phyloP scores from a whole-genome alignment of 192 early-diverging fungal species.

The Powellomyces hirtus region DNA sequence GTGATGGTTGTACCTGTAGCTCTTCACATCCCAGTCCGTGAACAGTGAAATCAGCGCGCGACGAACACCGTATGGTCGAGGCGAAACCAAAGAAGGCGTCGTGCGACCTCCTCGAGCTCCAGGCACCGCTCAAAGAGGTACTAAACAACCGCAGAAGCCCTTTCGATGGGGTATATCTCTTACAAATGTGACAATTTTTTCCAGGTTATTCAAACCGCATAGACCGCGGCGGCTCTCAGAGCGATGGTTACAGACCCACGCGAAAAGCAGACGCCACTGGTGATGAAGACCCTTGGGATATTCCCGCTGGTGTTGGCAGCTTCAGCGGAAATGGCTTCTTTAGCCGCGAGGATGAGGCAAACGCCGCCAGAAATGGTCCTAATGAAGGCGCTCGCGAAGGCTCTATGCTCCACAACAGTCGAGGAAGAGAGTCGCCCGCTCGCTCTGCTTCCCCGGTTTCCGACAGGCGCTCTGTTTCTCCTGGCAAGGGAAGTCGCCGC shows the following conservation, averaged over 20 bases:
- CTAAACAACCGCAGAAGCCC: too few relatives aligned
- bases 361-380: background rate
- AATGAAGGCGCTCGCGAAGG: background rate
- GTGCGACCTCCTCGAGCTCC: conserved; percentile 26
- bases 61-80: conserved; percentile 18
- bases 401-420: background rate
- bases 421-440: conserved; percentile 24
- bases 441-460: conserved; percentile 19
- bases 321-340: conserved; percentile 33
- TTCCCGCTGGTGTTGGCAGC: conserved; percentile 24
- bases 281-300: conserved; percentile 35
- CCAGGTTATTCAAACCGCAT: conserved; percentile 22
- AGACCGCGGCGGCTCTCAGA: conserved; percentile 3
- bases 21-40: conserved; percentile 37
- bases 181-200: background rate
- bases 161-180: background rate
- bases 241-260: background rate
- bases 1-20: too few relatives aligned
- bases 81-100: conserved; percentile 21
- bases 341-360: conserved; percentile 8
- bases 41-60: conserved; percentile 37
- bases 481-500: background rate
- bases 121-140: conserved; percentile 22
- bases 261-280: conserved; percentile 1
- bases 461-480: background rate